These are phyloP conservation scores for Ashbya aceris DNA, from an alignment of 1,139 yeast species.

Conservation along the genomic window DNA sequence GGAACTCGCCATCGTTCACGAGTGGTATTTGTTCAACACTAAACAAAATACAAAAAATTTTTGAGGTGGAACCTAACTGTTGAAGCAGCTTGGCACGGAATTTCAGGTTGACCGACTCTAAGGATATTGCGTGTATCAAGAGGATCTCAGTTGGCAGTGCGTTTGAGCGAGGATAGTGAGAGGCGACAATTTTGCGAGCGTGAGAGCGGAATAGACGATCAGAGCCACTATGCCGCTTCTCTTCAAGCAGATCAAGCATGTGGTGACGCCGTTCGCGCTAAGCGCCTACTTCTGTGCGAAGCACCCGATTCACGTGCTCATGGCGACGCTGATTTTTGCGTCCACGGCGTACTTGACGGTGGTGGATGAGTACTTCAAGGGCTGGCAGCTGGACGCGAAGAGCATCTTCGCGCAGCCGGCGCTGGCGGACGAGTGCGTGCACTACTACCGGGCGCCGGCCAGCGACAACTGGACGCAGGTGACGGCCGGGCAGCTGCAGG, in stretches of 20 bases:
- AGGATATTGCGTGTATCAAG: no score
- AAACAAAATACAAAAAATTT: no score
- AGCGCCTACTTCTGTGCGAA: conserved; percentile 64
- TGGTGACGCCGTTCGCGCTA: conserved; percentile 33
- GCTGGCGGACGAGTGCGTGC: conserved; percentile 22
- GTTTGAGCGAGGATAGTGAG: neutral
- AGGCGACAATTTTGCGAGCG: neutral
- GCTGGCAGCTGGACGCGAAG: conserved; percentile 23
- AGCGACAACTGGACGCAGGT: conserved; percentile 18
- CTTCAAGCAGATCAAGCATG: conserved; percentile 17
- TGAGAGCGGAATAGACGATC: no score
- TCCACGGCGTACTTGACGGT: conserved; percentile 75
- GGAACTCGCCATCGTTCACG: no score
- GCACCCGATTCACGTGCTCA: conserved; percentile 83
- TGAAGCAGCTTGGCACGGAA: no score
- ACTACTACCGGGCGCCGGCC: conserved; percentile 18
- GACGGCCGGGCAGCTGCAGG: conserved; percentile 15
- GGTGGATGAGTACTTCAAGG: conserved; percentile 60
- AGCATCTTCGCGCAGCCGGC: conserved; percentile 15
- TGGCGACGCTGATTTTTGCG: conserved; percentile 64
- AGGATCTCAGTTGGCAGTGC: neutral
- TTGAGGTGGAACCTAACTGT: no score
- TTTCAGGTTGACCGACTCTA: no score
- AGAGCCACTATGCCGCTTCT: conserved; percentile 21
- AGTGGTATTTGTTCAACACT: no score